These are phyloP conservation scores for Pythium coloratum DNA, from an alignment of 352 stramenopile genomes.

Conservation along the genomic window DNA sequence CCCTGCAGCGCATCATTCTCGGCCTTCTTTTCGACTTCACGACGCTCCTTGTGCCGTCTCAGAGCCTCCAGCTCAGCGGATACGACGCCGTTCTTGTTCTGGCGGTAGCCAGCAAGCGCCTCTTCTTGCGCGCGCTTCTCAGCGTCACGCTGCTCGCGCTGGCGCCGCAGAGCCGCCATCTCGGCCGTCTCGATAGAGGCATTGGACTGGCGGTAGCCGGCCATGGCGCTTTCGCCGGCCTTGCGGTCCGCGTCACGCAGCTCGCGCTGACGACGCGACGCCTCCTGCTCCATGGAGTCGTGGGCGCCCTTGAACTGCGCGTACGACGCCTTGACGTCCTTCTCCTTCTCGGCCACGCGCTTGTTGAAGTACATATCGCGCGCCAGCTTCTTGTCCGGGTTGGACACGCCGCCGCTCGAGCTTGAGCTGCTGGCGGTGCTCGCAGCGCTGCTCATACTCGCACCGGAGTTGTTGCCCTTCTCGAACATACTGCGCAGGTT, in stretches of 20 bases:
- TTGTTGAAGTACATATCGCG: constrained; percentile 27
- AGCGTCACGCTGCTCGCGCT: constrained; percentile 38
- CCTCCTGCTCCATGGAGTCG: constrained; percentile 26
- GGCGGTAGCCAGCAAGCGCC: constrained; percentile 26
- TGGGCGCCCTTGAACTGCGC: constrained; percentile 21
- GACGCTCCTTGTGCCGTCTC: constrained; percentile 36
- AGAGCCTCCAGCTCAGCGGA: constrained; percentile 25
- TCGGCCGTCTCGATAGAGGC: constrained; percentile 28
- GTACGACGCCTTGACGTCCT: constrained; percentile 16
- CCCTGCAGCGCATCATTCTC: constrained; percentile 41
- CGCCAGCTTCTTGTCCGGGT: constrained; percentile 27
- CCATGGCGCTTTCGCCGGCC: constrained; percentile 38
- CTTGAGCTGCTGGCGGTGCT: constrained; percentile 14
- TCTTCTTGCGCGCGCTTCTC: constrained; percentile 46
- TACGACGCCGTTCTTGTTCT: constrained; percentile 11
- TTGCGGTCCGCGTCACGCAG: constrained; percentile 40
- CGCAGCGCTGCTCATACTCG: constrained; percentile 18
- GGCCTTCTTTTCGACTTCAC: constrained; percentile 41
- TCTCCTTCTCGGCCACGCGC: constrained; percentile 23
- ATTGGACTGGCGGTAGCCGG: constrained; percentile 13
- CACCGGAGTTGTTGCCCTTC: constrained; percentile 13
- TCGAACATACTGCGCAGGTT: constrained; percentile 70
- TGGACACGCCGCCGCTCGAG: constrained; percentile 18
- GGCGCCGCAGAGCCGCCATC: constrained; percentile 29
- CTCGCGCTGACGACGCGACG: constrained; percentile 35